These are phyloP conservation scores for Castanea sativa DNA, from an alignment of 306 rosid species.

Conservation along the genomic window DNA sequence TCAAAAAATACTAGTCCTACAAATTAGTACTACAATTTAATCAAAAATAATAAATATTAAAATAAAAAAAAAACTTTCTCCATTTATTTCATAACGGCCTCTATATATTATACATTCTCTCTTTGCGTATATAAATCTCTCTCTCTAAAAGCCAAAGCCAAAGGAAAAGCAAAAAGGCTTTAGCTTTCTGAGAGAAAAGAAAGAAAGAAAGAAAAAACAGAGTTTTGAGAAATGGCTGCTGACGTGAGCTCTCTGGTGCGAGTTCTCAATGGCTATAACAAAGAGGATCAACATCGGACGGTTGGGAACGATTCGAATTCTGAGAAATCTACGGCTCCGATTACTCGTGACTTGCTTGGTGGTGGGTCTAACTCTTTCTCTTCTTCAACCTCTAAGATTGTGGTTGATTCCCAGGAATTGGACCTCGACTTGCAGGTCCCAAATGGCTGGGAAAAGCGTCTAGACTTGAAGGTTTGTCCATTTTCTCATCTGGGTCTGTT, in stretches of 20 bases:
- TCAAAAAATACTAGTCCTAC: background rate
- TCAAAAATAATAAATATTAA: background rate
- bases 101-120: background rate
- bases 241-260: slow-evolving; percentile 77
- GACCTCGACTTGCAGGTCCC: slow-evolving; percentile 99
- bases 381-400: slow-evolving; percentile 4
- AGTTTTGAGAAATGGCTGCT: slow-evolving; percentile 61
- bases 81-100: slow-evolving; percentile 4
- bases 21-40: slow-evolving; percentile 11
- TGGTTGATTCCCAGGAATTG: slow-evolving; percentile 71
- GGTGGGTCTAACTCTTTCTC: slow-evolving; percentile 40
- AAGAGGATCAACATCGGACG: slow-evolving; percentile 71
- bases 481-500: slow-evolving; percentile 16
- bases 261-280: slow-evolving; percentile 48
- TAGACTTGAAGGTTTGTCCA: slow-evolving; percentile 78
- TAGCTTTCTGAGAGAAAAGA: background rate
- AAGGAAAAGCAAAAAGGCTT: background rate
- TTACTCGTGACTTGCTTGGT: slow-evolving; percentile 83
- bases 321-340: slow-evolving; percentile 72
- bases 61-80: background rate
- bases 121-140: background rate
- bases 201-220: background rate
- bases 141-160: slow-evolving; percentile 18
- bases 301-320: slow-evolving; percentile 54
- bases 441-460: slow-evolving; percentile 83